Evolutionary conservation across 108 stramenopile genomes (phyloP).

Genomic region (Cyclotella sp.): DNA sequence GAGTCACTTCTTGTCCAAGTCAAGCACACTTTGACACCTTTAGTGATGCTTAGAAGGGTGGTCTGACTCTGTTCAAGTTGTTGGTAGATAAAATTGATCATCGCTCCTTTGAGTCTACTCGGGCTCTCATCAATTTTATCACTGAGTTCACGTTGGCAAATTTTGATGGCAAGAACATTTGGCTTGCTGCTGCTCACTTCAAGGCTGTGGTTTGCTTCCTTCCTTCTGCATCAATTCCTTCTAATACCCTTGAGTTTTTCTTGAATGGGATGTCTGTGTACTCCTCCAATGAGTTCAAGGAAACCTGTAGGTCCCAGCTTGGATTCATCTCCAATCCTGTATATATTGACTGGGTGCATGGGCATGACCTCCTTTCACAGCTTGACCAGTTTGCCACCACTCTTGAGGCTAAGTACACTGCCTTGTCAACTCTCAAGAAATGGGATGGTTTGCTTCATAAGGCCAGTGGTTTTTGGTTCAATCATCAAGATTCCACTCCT

Average conservation of each 20-base stretch:
- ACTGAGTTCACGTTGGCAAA: neutral
- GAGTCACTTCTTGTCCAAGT: neutral
- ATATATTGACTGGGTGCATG: neutral
- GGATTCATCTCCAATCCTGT: neutral
- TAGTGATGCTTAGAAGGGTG: neutral
- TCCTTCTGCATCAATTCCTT: neutral
- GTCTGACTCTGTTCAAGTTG: neutral
- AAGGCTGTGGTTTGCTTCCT: neutral
- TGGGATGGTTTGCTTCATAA: neutral
- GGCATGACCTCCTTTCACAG: neutral
- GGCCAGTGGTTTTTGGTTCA: neutral
- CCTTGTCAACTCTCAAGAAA: too few relatives aligned
- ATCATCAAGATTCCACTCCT: neutral
- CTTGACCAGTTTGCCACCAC: neutral
- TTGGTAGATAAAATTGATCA: neutral
- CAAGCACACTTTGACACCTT: neutral
- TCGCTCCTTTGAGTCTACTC: too few relatives aligned
- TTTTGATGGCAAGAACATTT: neutral
- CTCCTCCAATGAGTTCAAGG: too few relatives aligned
- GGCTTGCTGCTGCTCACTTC: too few relatives aligned
- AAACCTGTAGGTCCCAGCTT: neutral
- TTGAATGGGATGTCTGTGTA: neutral
- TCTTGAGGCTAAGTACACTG: neutral
- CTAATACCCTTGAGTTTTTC: neutral
- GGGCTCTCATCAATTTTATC: too few relatives aligned